Evolutionary conservation across 805 yeast species (phyloP).

Genomic region (Starmerella floris): DNA sequence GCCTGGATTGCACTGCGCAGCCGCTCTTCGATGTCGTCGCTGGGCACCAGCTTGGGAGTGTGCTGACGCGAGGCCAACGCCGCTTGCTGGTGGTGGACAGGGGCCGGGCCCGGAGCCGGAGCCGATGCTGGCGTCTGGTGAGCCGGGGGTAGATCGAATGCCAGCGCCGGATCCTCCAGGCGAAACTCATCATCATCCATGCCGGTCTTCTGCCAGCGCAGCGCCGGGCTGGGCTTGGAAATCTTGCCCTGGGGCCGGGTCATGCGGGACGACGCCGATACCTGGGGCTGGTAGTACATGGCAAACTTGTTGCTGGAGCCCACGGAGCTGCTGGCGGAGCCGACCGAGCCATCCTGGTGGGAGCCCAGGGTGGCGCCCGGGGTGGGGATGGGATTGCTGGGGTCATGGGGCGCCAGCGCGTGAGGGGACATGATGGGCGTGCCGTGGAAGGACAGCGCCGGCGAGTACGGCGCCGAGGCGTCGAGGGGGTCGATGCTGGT

Average conservation of each 20-base stretch:
- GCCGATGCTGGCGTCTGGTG: not conserved
- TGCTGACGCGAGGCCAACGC: not conserved
- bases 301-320: not conserved
- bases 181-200: slow-evolving; percentile 14
- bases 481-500: not conserved
- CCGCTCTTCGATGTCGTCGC: slow-evolving; percentile 14
- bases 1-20: slow-evolving; percentile 16
- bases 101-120: not conserved
- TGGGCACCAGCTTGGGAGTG: not conserved
- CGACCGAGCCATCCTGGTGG: not conserved
- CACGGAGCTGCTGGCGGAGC: not conserved
- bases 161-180: slow-evolving; percentile 15
- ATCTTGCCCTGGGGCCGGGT: slow-evolving; percentile 6
- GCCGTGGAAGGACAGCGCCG: slow-evolving; percentile 12
- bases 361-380: not conserved
- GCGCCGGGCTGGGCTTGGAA: slow-evolving; percentile 12
- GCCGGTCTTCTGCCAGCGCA: slow-evolving; percentile 6
- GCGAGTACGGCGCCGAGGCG: slow-evolving; percentile 8
- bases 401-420: slow-evolving; percentile 9
- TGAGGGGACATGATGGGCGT: slow-evolving; percentile 18
- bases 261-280: not conserved
- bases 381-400: not conserved
- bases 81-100: not conserved
- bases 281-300: slow-evolving; percentile 1
- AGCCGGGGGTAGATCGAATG: slow-evolving; percentile 3